Conservation (phyloP, 2,329 filamentous ascomycete species). For the Gnomoniopsis smithogilvyi region DNA sequence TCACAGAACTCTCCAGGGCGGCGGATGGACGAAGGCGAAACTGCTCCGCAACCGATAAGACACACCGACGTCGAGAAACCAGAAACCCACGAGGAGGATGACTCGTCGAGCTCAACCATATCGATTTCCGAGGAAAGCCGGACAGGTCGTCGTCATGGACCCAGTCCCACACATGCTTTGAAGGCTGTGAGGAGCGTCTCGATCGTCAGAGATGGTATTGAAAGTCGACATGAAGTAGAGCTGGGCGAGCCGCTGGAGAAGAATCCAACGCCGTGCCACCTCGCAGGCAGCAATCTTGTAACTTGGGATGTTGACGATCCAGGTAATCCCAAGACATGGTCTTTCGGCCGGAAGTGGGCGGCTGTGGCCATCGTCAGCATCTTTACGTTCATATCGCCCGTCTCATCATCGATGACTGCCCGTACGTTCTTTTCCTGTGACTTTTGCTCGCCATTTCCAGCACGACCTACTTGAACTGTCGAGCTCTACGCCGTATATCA, state of each 20-base stretch:
- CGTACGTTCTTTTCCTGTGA: constrained; percentile 3
- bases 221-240: constrained; percentile 33
- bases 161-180: background rate
- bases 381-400: constrained; percentile 50
- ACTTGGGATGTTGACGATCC: constrained; percentile 22
- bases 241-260: constrained; percentile 24
- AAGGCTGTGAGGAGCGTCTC: constrained; percentile 32
- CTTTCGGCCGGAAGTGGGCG: constrained; percentile 20
- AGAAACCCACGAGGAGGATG: background rate
- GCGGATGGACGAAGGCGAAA: background rate
- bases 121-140: background rate
- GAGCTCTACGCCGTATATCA: too few relatives aligned
- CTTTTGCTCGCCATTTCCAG: too few relatives aligned
- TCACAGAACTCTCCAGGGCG: background rate
- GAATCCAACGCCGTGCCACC: constrained; percentile 3
- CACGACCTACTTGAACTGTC: too few relatives aligned
- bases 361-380: constrained; percentile 33
- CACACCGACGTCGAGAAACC: constrained; percentile 3
- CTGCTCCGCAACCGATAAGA: background rate
- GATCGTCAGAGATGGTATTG: constrained; percentile 38
- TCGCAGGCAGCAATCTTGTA: constrained; percentile 16
- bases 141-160: background rate
- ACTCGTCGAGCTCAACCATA: background rate
- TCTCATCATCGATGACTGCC: constrained; percentile 45
- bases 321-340: constrained; percentile 23